These are phyloP conservation scores for Saccharum spontaneum DNA, from an alignment of 176 grass and related monocot species.

Conservation along the genomic window DNA sequence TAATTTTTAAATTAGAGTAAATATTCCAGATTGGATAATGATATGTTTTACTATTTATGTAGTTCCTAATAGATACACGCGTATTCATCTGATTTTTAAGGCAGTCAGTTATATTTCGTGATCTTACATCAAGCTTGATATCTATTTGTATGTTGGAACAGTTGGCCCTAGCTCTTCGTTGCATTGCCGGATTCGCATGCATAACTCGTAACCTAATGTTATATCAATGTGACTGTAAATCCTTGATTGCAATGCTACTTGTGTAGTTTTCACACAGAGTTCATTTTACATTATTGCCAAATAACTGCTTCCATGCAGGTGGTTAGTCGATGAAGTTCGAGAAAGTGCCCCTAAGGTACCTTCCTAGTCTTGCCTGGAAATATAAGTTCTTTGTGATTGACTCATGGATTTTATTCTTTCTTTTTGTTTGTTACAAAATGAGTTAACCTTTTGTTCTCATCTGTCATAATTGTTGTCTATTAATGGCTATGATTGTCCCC, in stretches of 20 bases:
- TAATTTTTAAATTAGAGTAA: neutral
- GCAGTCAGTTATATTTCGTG: neutral
- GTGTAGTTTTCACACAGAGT: neutral
- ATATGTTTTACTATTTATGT: neutral
- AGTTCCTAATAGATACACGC: neutral
- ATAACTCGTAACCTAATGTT: neutral
- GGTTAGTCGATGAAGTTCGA: slow-evolving; percentile 95
- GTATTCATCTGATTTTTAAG: neutral
- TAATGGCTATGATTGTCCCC: neutral
- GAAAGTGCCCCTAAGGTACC: slow-evolving; percentile 89
- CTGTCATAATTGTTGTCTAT: slow-evolving; percentile 17
- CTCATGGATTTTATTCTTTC: neutral
- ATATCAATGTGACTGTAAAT: neutral
- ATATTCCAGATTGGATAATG: neutral
- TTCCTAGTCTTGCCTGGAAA: neutral
- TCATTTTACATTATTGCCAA: slow-evolving; percentile 20
- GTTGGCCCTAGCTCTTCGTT: neutral
- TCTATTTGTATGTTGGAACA: neutral
- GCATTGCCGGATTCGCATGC: neutral
- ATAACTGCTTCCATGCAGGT: slow-evolving; percentile 52
- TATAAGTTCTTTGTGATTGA: slow-evolving; percentile 21
- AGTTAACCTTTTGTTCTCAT: neutral
- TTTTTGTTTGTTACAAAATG: slow-evolving; percentile 20
- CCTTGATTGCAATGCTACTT: neutral
- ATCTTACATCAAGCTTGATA: neutral